A percentile compares a stretch with the other conserved stretches of the same genome.
Evolutionary conservation across 1,284 basidiomycete species (phyloP).

Genomic region (Earliella scabrosa): DNA sequence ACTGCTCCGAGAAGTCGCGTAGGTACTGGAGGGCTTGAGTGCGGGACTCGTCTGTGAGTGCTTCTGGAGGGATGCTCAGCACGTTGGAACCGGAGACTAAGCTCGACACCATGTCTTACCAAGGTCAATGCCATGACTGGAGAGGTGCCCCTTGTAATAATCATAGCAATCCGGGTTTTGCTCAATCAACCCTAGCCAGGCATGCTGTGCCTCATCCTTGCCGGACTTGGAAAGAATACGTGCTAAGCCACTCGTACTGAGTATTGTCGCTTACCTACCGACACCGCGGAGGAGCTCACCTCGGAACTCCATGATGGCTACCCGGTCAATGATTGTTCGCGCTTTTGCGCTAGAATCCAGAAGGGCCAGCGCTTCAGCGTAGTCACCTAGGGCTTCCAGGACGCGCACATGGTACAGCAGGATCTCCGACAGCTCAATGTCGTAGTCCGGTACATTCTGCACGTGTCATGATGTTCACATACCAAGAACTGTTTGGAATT

Average conservation of each 20-base stretch:
- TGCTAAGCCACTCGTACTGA: constrained; percentile 47
- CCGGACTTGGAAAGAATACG: constrained; percentile 72
- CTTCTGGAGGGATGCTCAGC: constrained; percentile 37
- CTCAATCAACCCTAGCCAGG: constrained; percentile 83
- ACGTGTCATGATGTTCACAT: not conserved
- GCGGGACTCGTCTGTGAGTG: constrained; percentile 53
- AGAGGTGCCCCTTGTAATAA: constrained; percentile 81
- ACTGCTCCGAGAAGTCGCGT: constrained; percentile 59
- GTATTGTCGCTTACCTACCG: constrained; percentile 15
- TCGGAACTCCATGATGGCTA: constrained; percentile 72
- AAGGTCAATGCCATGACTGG: constrained; percentile 67
- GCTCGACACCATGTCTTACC: too few species aligned
- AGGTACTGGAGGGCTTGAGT: constrained; percentile 62
- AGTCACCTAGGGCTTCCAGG: constrained; percentile 77
- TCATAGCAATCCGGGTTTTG: constrained; percentile 86
- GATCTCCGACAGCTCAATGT: constrained; percentile 87
- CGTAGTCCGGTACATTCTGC: constrained; percentile 76
- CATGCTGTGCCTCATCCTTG: constrained; percentile 72
- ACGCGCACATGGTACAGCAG: constrained; percentile 83
- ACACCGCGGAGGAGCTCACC: constrained; percentile 46
- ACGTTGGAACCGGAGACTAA: too few species aligned
- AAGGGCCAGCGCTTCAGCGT: constrained; percentile 61
- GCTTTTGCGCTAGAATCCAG: constrained; percentile 72
- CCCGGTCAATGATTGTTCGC: constrained; percentile 72
- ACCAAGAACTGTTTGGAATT: too few species aligned